These are phyloP conservation scores for Vaccinium darrowii DNA, from an alignment of 148 eudicot species.

Conservation along the genomic window DNA sequence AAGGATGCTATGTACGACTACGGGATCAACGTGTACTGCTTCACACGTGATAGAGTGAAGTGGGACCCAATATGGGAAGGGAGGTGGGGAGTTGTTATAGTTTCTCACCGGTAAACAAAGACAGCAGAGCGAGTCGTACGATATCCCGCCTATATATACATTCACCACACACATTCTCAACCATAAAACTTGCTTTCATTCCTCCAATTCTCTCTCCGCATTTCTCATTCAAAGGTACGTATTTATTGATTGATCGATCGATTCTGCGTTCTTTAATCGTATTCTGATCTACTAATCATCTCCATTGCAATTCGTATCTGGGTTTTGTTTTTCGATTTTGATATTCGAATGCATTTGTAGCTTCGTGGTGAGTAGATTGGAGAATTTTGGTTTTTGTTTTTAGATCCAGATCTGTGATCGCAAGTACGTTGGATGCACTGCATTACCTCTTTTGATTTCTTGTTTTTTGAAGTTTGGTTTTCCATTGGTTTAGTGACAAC, in stretches of 20 bases:
- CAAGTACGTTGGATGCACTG: background rate
- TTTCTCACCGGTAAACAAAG: background rate
- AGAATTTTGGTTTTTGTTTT: background rate
- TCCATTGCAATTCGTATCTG: background rate
- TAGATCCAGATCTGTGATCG: background rate
- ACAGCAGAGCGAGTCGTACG: conserved; percentile 11
- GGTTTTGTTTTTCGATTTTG: background rate
- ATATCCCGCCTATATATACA: background rate
- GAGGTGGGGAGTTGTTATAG: background rate
- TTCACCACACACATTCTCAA: background rate
- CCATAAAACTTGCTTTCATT: background rate
- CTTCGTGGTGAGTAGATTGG: background rate
- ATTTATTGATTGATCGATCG: background rate
- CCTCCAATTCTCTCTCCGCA: background rate
- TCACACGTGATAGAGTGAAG: background rate
- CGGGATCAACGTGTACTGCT: background rate
- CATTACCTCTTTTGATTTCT: background rate
- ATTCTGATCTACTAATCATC: background rate
- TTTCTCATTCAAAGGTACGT: conserved; percentile 8
- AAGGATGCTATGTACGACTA: background rate
- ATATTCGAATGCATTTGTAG: background rate
- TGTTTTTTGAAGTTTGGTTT: background rate
- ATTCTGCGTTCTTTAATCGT: background rate
- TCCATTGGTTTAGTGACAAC: background rate
- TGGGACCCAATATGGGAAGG: background rate